Evolutionary conservation across 176 grass and related monocot genomes (phyloP), one percentile per base, ranked within the genome.

Genomic region (Raddia distichophylla): DNA sequence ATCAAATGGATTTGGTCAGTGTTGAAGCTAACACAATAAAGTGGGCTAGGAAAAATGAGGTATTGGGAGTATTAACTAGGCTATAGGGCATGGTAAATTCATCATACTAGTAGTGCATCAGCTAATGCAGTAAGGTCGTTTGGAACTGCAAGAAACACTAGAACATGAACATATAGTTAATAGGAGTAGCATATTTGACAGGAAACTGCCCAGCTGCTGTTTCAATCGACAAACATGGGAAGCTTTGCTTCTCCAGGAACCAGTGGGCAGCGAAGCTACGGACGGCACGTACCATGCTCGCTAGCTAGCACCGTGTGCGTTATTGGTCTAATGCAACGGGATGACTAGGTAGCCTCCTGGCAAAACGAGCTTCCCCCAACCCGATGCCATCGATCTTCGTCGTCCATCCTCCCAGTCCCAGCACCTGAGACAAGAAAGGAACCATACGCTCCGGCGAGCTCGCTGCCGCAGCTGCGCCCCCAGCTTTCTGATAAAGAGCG

Each of bases 401-500:
- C 37, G 37, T 40, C 37, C 37, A 40, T 40, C 37, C 37, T 27
- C 53, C 16, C 80, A 66, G 44, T 27, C 53, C 16, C 80, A 66
- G 44, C 80, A 79, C 80, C 80, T 83, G 67, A 83, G 68, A 52
- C 52, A 57, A 80, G 45, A 65, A 61, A 57, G 74, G 45, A 65
- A 61, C 80, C 5, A 53, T 54, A 45, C 75, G 68, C 52, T 59
- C 37, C 37, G 37, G 37, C 37, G 37, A 40, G 37, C 37, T 40
- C 37, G 37, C 37, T 40, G 45, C 58, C 33, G 49, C 82, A 50
- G 51, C 82, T 53, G 63, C 64, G 22, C 7, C 53, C 50, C 72
- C 73, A 71, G 79, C 82, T 88, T 89, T 91, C 79, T 58, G 52
- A 52, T 68, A 78, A 81, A 84, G 86, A 84, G 84, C 48, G 83